A percentile compares a stretch with the other conserved stretches of the same genome.
These are phyloP conservation scores for Allomyces macrogynus DNA, from an alignment of 192 early-diverging fungal species.

Conservation along the genomic window DNA sequence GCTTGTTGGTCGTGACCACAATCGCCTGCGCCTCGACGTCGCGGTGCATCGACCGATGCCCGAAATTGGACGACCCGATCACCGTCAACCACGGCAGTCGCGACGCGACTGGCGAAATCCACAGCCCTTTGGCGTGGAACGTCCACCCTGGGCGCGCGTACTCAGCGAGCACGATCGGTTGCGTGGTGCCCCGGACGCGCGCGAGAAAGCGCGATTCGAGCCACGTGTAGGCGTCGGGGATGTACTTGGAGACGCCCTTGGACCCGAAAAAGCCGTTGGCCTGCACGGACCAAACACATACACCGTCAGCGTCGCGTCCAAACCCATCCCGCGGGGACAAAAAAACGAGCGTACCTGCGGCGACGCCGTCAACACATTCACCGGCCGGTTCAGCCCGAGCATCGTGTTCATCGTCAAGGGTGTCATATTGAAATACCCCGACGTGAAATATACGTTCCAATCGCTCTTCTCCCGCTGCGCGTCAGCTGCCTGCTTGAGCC, in stretches of 20 bases:
- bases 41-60: background rate
- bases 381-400: background rate
- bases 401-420: background rate
- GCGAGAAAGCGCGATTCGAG: background rate
- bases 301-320: too few species aligned
- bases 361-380: too few species aligned
- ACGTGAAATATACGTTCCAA: slow-evolving; percentile 50
- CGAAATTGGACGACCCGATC: background rate
- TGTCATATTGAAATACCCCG: slow-evolving; percentile 83
- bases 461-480: slow-evolving; percentile 7
- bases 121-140: background rate
- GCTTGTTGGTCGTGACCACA: background rate
- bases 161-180: background rate
- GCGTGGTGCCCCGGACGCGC: background rate
- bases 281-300: too few species aligned
- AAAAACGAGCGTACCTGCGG: too few species aligned
- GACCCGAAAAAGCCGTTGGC: background rate
- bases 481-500: slow-evolving; percentile 14
- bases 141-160: background rate
- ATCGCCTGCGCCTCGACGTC: background rate
- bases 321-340: too few species aligned
- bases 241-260: background rate
- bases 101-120: background rate
- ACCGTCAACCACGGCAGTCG: background rate
- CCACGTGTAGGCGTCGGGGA: background rate